Base-by-base conservation (phyloP, 257 asterid genomes). In the Sherardia arvensis region DNA sequence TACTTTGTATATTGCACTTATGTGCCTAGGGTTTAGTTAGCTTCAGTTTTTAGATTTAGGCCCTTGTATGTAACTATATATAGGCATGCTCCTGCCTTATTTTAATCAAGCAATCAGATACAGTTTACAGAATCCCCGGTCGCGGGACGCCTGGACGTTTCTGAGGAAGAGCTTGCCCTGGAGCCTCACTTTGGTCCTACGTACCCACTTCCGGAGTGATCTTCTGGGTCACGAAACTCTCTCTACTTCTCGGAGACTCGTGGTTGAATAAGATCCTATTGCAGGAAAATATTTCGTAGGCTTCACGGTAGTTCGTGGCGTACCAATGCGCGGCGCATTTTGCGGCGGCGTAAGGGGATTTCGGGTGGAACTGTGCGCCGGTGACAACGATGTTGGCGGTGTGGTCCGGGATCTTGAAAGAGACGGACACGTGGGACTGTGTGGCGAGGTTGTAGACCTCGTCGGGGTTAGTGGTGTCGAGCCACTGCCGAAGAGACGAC, bases 311-410 rank as follows among this genome's bases (percentile, higher is more conserved):
- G 68, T 93, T 93, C 25, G 90, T 97, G 10, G 99, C 87, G 81
- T 93, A 93, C 99, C 97, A 93, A 68, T 93, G 99, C 43, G 96
- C 99, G 51, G 97, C 97, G 87, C 87, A 80, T 62, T 93, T 93
- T 25, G 99, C 77, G 22, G 75, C 99, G 17, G 97, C 99, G 80
- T 93, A 93, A 9, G 99, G 99, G 12, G 96, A 93, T 18, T 95
- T 80, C 1, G 97, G 97, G 69, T 90, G 97, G 74, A 93, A 90
- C 63, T 90, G 88, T 26, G 97, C 92, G 21, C 97, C 99, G 55
- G 97, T 93, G 61, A 96, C 97, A 47, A 93, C 99, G 32, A 93
- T 97, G 54, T 90, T 97, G 56, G 96, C 97, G 22, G 99, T 93
- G 76, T 93, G 90, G 59, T 93, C 99, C 2, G 97, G 99, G 79